Percentiles rank a stretch among this genome's conserved stretches.
Conservation (phyloP, 352 stramenopile genomes). For the Globisporangium splendens region DNA sequence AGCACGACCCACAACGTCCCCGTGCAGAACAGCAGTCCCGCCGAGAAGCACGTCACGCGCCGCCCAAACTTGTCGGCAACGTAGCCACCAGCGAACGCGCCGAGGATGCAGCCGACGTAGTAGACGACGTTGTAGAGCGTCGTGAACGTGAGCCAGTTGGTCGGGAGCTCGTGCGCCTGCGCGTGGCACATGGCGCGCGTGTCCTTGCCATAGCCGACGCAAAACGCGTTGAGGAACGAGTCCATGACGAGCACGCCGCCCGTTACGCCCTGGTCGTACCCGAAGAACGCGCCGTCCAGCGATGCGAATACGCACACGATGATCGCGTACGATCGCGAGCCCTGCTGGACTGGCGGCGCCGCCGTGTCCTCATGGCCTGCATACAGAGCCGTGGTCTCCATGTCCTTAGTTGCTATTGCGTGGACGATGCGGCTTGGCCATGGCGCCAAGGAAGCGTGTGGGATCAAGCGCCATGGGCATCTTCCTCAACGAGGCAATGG, state of each 20-base stretch:
- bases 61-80: constrained; percentile 35
- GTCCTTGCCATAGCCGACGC: constrained; percentile 40
- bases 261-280: constrained; percentile 39
- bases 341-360: constrained; percentile 6
- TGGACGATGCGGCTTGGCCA: no score
- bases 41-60: constrained; percentile 31
- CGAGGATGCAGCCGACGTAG: constrained; percentile 37
- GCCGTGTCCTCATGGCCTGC: background rate
- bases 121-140: constrained; percentile 39
- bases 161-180: constrained; percentile 15
- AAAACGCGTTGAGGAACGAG: constrained; percentile 40
- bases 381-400: no score
- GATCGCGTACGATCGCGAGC: constrained; percentile 30
- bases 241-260: constrained; percentile 37
- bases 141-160: constrained; percentile 42
- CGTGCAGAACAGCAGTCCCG: constrained; percentile 33
- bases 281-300: constrained; percentile 34
- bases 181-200: constrained; percentile 18
- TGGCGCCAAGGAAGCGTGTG: no score
- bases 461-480: no score
- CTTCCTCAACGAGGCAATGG: no score
- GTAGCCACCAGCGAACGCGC: constrained; percentile 24
- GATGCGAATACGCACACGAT: constrained; percentile 37
- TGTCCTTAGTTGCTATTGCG: no score
- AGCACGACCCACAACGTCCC: constrained; percentile 32